Conservation (phyloP, 768 basidiomycete genomes). For the Lentinus brumalis region DNA sequence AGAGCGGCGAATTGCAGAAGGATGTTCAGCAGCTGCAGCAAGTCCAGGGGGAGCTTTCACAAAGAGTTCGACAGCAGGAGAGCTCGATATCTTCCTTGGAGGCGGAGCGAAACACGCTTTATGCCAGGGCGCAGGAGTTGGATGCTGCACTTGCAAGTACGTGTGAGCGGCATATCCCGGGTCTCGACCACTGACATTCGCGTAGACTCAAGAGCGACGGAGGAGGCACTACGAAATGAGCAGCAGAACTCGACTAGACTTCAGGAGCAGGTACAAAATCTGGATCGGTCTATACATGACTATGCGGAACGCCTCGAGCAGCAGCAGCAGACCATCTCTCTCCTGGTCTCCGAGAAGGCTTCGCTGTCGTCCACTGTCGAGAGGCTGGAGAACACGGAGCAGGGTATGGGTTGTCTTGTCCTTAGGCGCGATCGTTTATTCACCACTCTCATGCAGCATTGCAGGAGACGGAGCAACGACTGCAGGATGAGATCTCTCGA, state of each 20-base stretch:
- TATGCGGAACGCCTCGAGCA: constrained; percentile 21
- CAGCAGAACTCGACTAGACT: constrained; percentile 9
- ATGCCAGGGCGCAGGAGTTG: not conserved
- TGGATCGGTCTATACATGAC: constrained; percentile 25
- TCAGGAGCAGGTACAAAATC: constrained; percentile 18
- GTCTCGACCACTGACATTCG: not conserved
- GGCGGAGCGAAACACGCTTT: constrained; percentile 1
- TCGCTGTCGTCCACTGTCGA: constrained; percentile 34
- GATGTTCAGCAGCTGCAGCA: constrained; percentile 13
- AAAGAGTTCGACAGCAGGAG: constrained; percentile 10
- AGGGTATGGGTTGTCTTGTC: constrained; percentile 23
- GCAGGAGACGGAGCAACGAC: constrained; percentile 25
- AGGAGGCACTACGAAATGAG: constrained; percentile 13
- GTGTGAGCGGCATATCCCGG: not conserved
- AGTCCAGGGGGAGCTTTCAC: constrained; percentile 10
- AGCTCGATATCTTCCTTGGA: constrained; percentile 16
- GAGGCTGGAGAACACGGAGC: constrained; percentile 32
- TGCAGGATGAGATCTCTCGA: constrained; percentile 24
- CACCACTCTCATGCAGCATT: constrained; percentile 21
- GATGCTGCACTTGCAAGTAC: constrained; percentile 1
- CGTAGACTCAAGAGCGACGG: constrained; percentile 2
- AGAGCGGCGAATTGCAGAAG: constrained; percentile 41
- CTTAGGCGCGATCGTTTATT: not conserved
- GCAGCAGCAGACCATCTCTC: constrained; percentile 43
- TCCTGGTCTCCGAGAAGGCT: constrained; percentile 42